Percentiles rank a stretch among this genome's conserved stretches.
Evolutionary conservation across 2,329 filamentous ascomycete genomes (phyloP).

Genomic region (Fusarium cicatricum): DNA sequence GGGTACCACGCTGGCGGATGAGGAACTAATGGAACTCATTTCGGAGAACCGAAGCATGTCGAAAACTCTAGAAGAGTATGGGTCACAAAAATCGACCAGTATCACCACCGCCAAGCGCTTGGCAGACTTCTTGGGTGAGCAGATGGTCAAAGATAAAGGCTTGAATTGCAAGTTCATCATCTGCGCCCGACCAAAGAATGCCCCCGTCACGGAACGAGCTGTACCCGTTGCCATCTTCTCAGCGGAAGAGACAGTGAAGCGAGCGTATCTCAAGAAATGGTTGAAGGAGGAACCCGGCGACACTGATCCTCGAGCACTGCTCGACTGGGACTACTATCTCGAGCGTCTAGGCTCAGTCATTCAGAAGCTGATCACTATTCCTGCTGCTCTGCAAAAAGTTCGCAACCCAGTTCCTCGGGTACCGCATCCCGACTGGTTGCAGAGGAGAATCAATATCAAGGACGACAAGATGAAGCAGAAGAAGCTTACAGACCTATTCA

Average conservation of each 20-base stretch:
- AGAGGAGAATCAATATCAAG: slow-evolving; percentile 90
- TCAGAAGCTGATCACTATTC: slow-evolving; percentile 98
- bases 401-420: slow-evolving; percentile 94
- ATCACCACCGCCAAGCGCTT: slow-evolving; percentile 96
- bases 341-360: slow-evolving; percentile 97
- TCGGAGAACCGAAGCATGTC: slow-evolving; percentile 99
- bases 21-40: slow-evolving; percentile 99
- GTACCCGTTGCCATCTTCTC: slow-evolving; percentile 98
- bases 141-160: slow-evolving; percentile 99
- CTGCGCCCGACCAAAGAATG: slow-evolving; percentile 82
- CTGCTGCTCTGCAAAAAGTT: slow-evolving; percentile 93
- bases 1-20: slow-evolving; percentile 89
- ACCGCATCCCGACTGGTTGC: slow-evolving; percentile 94
- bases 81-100: slow-evolving; percentile 94
- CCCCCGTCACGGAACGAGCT: slow-evolving; percentile 93
- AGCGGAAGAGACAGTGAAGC: slow-evolving; percentile 86
- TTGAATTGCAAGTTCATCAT: slow-evolving; percentile 99
- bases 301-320: slow-evolving; percentile 86
- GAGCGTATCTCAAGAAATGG: slow-evolving; percentile 93
- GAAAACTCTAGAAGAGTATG: slow-evolving; percentile 97
- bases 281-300: slow-evolving; percentile 90
- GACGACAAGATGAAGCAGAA: slow-evolving; percentile 98
- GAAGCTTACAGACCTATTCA: slow-evolving; percentile 89
- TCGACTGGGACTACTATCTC: slow-evolving; percentile 98
- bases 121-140: slow-evolving; percentile 94